Conservation (phyloP, 73 alveolate genomes). For the Blepharisma japonicum region DNA sequence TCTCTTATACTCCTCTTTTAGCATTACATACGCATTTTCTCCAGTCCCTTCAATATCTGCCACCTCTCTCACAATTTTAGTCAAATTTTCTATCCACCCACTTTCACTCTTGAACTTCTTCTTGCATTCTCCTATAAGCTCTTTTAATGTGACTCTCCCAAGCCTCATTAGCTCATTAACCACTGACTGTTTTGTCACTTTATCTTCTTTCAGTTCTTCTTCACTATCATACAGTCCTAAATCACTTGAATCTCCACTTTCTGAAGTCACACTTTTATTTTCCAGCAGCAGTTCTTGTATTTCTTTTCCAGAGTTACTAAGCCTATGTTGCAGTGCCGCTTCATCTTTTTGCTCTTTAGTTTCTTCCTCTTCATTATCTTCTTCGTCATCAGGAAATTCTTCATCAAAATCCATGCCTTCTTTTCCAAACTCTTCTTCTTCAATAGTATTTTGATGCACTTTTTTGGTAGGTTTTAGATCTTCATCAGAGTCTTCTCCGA, state of each 20-base stretch:
- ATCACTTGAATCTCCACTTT: not conserved
- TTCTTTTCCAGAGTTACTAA: not conserved
- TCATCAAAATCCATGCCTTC: constrained; percentile 30
- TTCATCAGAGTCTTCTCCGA: constrained; percentile 23
- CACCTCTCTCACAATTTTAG: not conserved
- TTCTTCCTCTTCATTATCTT: not conserved
- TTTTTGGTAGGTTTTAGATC: constrained; percentile 4
- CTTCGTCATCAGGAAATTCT: constrained; percentile 27
- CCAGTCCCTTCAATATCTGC: constrained; percentile 25
- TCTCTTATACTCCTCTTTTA: constrained; percentile 19
- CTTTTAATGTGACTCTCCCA: not conserved
- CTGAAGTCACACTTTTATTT: not conserved
- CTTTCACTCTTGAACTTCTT: constrained; percentile 18
- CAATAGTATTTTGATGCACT: not conserved
- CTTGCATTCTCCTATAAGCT: not conserved
- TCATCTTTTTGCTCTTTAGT: constrained; percentile 2
- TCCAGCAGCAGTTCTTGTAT: not conserved
- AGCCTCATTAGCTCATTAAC: constrained; percentile 13
- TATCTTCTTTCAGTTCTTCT: not conserved
- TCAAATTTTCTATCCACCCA: not conserved
- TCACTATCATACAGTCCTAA: constrained; percentile 11
- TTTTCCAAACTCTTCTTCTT: not conserved
- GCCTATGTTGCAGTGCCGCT: not conserved
- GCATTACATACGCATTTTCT: constrained; percentile 24
- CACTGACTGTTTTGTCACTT: constrained; percentile 4